phyloP scores from a whole-genome alignment of 306 rosid genomes.

The Echinosophora koreensis region DNA sequence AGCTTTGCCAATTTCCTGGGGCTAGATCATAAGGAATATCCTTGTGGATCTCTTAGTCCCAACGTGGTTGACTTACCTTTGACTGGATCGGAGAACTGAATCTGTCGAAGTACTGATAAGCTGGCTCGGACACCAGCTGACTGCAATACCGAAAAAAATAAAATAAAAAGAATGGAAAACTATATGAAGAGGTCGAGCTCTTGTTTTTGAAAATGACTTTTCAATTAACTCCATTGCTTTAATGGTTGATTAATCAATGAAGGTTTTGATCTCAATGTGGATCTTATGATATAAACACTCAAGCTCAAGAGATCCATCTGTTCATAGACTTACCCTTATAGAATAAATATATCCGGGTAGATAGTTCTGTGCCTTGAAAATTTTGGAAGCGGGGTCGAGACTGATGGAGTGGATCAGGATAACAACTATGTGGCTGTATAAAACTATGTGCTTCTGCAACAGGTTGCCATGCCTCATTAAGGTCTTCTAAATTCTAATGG shows the following conservation, averaged over 20 bases:
- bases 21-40: background rate
- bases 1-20: background rate
- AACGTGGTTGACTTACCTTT: background rate
- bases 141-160: background rate
- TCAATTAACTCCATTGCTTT: background rate
- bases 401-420: background rate
- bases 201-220: background rate
- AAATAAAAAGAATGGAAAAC: background rate
- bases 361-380: background rate
- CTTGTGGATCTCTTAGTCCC: background rate
- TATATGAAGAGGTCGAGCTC: background rate
- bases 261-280: background rate
- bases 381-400: background rate
- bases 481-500: background rate
- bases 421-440: background rate
- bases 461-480: constrained; percentile 4
- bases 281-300: background rate
- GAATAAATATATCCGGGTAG: background rate
- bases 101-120: background rate
- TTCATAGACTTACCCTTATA: background rate
- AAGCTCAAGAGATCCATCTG: background rate
- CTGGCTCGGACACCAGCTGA: background rate
- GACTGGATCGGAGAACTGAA: background rate
- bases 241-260: background rate
- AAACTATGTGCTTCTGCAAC: background rate